A percentile compares a stretch with the other conserved stretches of the same genome.
phyloP scores from a whole-genome alignment of 768 basidiomycete species.

The Strobilomyces confusus region DNA sequence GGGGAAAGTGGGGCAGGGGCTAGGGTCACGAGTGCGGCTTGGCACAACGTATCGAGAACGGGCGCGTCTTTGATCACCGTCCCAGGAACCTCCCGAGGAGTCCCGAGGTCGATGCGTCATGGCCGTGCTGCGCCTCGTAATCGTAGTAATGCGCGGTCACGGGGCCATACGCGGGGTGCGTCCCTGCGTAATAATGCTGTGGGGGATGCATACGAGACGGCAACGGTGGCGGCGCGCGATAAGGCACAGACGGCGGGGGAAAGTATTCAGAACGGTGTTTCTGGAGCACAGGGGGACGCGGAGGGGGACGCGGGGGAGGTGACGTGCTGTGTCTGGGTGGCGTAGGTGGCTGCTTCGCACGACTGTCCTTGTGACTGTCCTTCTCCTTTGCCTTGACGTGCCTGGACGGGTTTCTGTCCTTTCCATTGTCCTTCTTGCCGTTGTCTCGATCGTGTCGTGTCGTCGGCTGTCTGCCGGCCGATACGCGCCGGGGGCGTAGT shows the following conservation, averaged over 20 bases:
- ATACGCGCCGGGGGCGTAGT: conserved; percentile 35
- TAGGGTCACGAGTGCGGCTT: no score
- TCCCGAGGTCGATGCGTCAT: conserved; percentile 7
- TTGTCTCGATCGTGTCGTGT: not conserved
- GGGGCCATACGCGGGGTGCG: conserved; percentile 18
- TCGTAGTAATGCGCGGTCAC: not conserved
- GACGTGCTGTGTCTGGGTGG: conserved; percentile 3
- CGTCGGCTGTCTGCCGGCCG: not conserved
- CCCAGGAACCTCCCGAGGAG: conserved; percentile 24
- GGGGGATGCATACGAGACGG: conserved; percentile 4
- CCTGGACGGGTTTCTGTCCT: conserved; percentile 14
- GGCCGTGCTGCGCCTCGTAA: not conserved
- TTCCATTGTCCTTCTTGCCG: conserved; percentile 12
- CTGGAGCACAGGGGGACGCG: conserved; percentile 6
- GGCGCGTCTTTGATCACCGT: conserved; percentile 7
- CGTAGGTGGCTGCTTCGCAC: not conserved
- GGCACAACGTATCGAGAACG: not conserved
- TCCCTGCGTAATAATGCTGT: not conserved
- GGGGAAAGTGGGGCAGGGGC: not conserved
- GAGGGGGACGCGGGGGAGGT: conserved; percentile 1
- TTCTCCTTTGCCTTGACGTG: conserved; percentile 32
- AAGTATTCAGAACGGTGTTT: conserved; percentile 20
- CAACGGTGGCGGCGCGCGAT: not conserved
- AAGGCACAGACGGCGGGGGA: conserved; percentile 7
- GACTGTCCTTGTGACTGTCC: conserved; percentile 36